These are phyloP conservation scores for Fusarium napiforme DNA, from an alignment of 2,329 filamentous ascomycete species.

Conservation along the genomic window DNA sequence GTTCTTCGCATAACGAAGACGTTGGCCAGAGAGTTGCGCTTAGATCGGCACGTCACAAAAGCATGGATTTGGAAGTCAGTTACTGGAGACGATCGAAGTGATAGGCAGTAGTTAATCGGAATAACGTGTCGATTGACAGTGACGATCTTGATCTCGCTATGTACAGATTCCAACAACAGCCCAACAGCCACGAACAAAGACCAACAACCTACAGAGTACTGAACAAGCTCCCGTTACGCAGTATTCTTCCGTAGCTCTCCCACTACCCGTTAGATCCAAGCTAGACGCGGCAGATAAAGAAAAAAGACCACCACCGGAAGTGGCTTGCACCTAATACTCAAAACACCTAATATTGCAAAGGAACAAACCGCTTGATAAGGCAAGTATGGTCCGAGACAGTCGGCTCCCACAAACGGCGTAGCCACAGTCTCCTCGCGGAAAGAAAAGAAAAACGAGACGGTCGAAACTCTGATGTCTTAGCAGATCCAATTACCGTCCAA, in stretches of 20 bases:
- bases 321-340: not conserved
- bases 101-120: not conserved
- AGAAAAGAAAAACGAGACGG: not conserved
- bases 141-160: not conserved
- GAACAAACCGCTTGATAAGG: not conserved
- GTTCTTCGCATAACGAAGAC: too few relatives aligned
- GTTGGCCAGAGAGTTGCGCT: not conserved
- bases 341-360: not conserved
- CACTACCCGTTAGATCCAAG: not conserved
- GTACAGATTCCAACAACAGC: not conserved
- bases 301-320: not conserved
- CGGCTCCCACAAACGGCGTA: not conserved
- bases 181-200: not conserved
- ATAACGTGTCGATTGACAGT: not conserved
- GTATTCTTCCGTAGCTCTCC: not conserved
- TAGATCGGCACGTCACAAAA: conserved; percentile 4
- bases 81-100: not conserved
- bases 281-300: not conserved
- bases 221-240: too few relatives aligned
- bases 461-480: not conserved
- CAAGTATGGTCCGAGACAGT: not conserved
- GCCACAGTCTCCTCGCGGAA: not conserved
- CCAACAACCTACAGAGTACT: too few relatives aligned
- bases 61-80: not conserved
- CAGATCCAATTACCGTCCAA: not conserved